Base-by-base conservation (phyloP, 768 basidiomycete species). In the Hypsizygus marmoreus region DNA sequence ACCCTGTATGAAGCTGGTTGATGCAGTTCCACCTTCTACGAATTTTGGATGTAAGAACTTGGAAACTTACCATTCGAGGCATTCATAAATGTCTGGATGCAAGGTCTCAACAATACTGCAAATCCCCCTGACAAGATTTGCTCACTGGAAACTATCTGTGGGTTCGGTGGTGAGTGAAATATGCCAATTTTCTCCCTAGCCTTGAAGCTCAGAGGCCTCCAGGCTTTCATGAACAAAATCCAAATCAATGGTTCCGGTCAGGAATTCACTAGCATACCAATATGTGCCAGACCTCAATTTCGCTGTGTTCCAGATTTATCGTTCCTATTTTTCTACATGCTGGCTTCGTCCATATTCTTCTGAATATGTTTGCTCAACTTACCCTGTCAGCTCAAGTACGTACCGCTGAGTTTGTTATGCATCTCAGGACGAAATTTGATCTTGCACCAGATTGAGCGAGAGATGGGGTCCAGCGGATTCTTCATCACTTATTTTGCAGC, bases 311-410 rank as follows among this genome's bases (percentile, higher is more conserved):
- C 54, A 88, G 91, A 51, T 95, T 95, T 60, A 86, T 94, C 55
- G 83, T 85, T 1, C 79, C 94, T 7, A 88, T 95, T 40, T 97
- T 98, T 61, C 68, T 97, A 4, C 95, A 98, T 56, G 97, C 92
- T 9, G 95, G 95, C n/a, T 74, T 99, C 46, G 74, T 99, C n/a
- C 95, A 99, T 62, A 74, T 95, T 26, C 54, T 86, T 4, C 60
- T 99, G 49, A 99, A 99, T 61, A 88, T 97, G 84, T 62, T 95
- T 22, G 94, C 86, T 11, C 95, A 95, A 56, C 63, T 88, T 45
- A 81, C 79, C 0, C 69, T 88, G n/a, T 87, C 86, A 6, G 88
- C 86, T 26, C 84, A 89, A 67, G 91, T 88, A 58, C 11, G 61
- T 58, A 22, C 26, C 20, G 1, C 23, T 20, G 22, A 23, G 24